Conservation (phyloP, 2,329 filamentous ascomycete genomes). For the Rhexocercosporidium sp. region DNA sequence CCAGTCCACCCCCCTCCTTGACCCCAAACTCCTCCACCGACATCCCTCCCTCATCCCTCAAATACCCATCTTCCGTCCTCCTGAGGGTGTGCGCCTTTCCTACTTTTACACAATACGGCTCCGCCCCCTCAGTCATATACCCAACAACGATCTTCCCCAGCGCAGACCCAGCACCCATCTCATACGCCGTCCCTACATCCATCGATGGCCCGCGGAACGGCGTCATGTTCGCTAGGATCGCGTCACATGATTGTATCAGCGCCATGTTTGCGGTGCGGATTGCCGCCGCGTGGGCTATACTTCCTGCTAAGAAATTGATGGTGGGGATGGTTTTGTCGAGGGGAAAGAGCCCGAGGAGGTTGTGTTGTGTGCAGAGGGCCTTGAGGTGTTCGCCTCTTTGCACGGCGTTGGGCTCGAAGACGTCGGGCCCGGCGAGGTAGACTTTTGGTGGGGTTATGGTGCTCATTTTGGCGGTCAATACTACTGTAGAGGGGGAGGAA, state of each 20-base stretch:
- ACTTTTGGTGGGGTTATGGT: constrained; percentile 22
- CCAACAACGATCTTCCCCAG: constrained; percentile 34
- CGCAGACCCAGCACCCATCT: constrained; percentile 36
- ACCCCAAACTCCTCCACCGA: constrained; percentile 53
- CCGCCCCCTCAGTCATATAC: constrained; percentile 26
- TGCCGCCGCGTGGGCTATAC: constrained; percentile 24
- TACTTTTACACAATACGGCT: constrained; percentile 31
- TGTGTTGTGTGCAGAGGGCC: constrained; percentile 27
- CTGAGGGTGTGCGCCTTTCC: constrained; percentile 14
- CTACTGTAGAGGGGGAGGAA: background rate
- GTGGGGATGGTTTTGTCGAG: constrained; percentile 30
- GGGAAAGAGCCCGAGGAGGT: constrained; percentile 32
- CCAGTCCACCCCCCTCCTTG: constrained; percentile 47
- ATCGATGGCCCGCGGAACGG: constrained; percentile 35
- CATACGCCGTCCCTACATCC: constrained; percentile 37
- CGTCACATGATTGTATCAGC: constrained; percentile 31
- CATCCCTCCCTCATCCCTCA: constrained; percentile 32
- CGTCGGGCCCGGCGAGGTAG: constrained; percentile 38
- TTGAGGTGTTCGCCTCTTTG: constrained; percentile 31
- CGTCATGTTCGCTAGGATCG: constrained; percentile 35
- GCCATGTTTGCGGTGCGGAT: constrained; percentile 36
- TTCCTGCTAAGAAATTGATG: constrained; percentile 23
- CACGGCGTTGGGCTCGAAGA: constrained; percentile 31
- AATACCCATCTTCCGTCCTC: constrained; percentile 30
- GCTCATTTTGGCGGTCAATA: no score